Base-by-base conservation (phyloP, 1,139 yeast species). In the Candida sojae region DNA sequence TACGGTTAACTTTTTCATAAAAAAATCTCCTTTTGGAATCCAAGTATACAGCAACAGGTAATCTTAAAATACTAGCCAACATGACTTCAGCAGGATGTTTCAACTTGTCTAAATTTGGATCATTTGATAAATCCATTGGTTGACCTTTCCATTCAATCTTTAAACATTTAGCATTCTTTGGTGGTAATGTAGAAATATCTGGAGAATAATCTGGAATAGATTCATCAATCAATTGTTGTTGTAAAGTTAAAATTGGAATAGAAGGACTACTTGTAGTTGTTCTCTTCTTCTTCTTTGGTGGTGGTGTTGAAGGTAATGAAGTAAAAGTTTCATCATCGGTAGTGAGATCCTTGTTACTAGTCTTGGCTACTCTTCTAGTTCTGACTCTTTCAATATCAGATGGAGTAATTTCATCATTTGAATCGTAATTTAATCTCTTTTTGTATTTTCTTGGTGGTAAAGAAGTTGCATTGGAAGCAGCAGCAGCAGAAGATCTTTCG, bases 121-220 rank as follows among this genome's bases (percentile, higher is more conserved):
- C 98, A 37, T 68, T 62, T 11, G 86, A 75, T 52, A 93, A 77
- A 66, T 89, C 96, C 97, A 93, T 90, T 39, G 97, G 96, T 59
- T 91, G 96, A 9, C 98, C 98, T 71, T 92, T 92, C 99, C 99
- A 93, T 63, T 92, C 98, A 43, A 96, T 88, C 62, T 86, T 86
- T 58, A 93, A 76, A 57, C 91, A 82, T 67, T 86, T 84, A 42
- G 69, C 56, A 60, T 84, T 84, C 59, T 83, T 84, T 23, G 79
- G 71, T 31, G 96, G 91, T 51, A 93, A 73, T 0, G 88, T 77
- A 6, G 43, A 62, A 0, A 88, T 70, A 49, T 67, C 67, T 5
- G 98, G 98, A 6, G 93, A 83, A 65, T 79, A 92, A 67, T 93
- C 97, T n/a, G 71, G 82, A 48, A 76, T 75, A 33, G 70, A 64